phyloP scores from a whole-genome alignment of 2,329 filamentous ascomycete genomes.

The Venturia asperata region DNA sequence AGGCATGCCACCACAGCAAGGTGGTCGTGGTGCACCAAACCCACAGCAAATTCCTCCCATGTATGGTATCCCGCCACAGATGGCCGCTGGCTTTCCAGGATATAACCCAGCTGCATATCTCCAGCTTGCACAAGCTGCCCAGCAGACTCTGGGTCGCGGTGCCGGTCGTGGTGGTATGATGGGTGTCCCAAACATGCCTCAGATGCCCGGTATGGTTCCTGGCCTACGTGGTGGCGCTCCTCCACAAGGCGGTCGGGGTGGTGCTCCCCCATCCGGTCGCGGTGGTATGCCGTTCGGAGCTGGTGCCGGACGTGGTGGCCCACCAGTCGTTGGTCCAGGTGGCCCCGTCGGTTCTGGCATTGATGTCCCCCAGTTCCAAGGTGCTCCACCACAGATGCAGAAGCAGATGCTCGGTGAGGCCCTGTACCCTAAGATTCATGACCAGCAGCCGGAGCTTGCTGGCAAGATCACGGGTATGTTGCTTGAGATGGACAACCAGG shows the following conservation, averaged over 20 bases:
- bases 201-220: constrained; percentile 49
- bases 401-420: constrained; percentile 98
- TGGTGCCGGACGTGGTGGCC: constrained; percentile 24
- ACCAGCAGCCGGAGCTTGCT: constrained; percentile 87
- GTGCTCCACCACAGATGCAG: constrained; percentile 65
- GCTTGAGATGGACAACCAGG: constrained; percentile 95
- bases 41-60: constrained; percentile 77
- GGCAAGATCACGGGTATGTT: constrained; percentile 99
- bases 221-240: constrained; percentile 32
- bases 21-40: constrained; percentile 71
- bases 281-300: constrained; percentile 25
- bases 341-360: constrained; percentile 31
- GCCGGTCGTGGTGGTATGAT: constrained; percentile 60
- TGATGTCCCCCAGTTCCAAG: constrained; percentile 45
- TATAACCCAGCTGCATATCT: constrained; percentile 68
- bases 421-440: constrained; percentile 97
- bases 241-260: constrained; percentile 36
- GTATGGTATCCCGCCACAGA: constrained; percentile 65
- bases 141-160: constrained; percentile 52
- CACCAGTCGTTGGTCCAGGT: constrained; percentile 18
- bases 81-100: constrained; percentile 64
- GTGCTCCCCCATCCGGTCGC: constrained; percentile 34
- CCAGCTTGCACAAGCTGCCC: constrained; percentile 66
- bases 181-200: constrained; percentile 46
- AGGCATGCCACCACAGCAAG: constrained; percentile 68